Percentiles rank a stretch among this genome's conserved stretches.
Conservation (phyloP, 176 grass and related monocot species). For the Tillandsia leiboldiana region DNA sequence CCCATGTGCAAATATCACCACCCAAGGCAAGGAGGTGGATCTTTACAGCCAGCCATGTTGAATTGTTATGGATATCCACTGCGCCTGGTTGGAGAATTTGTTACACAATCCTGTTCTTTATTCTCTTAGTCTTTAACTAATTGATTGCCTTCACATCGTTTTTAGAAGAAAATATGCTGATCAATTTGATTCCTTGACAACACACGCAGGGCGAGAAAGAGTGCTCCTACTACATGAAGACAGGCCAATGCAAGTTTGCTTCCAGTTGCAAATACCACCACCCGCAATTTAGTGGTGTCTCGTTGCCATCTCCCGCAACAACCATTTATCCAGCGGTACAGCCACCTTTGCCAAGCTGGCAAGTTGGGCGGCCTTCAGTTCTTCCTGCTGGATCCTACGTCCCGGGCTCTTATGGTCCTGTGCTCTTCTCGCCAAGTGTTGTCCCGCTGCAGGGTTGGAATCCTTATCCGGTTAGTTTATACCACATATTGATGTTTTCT, state of each 20-base stretch:
- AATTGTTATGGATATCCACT: conserved; percentile 64
- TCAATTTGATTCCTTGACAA: conserved; percentile 1
- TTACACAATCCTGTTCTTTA: not conserved
- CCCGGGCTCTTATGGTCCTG: conserved; percentile 56
- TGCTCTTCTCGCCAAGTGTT: conserved; percentile 63
- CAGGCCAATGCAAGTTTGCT: conserved; percentile 83
- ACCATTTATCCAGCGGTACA: conserved; percentile 48
- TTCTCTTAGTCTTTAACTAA: not conserved
- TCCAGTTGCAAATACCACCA: conserved; percentile 81
- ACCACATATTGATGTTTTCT: conserved; percentile 12
- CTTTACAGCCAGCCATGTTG: conserved; percentile 36
- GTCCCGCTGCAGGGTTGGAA: conserved; percentile 81
- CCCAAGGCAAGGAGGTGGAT: conserved; percentile 47
- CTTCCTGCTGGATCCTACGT: conserved; percentile 10
- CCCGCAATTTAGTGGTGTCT: conserved; percentile 34
- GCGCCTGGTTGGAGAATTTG: conserved; percentile 36
- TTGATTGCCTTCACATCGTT: not conserved
- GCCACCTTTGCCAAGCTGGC: conserved; percentile 46
- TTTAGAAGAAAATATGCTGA: not conserved
- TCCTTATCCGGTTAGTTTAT: conserved; percentile 65
- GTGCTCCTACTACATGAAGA: conserved; percentile 85
- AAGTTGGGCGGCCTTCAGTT: conserved; percentile 64
- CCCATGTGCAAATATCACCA: conserved; percentile 86
- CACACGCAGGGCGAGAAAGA: conserved; percentile 81
- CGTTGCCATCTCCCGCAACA: conserved; percentile 18